Conservation (phyloP, 106 monocot species). For the Dendrobium catenatum region DNA sequence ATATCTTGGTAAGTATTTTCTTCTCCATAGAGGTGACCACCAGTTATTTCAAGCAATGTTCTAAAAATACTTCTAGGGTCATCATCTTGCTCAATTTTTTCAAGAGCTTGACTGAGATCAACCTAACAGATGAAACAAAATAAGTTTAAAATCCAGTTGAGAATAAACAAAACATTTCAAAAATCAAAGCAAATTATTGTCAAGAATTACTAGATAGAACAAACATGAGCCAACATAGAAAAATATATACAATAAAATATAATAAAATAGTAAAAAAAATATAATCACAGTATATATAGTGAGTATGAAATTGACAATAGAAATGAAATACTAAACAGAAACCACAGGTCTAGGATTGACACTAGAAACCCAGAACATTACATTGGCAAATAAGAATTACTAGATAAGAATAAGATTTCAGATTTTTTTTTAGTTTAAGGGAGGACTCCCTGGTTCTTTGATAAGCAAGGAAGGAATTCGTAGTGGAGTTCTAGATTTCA, state of each 20-base stretch:
- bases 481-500: too few species aligned
- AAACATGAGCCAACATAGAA: not conserved
- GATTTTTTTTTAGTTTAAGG: too few species aligned
- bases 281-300: not conserved
- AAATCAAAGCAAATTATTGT: not conserved
- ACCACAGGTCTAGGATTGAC: not conserved
- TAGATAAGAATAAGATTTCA: too few species aligned
- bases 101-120: conserved; percentile 29
- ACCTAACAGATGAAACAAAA: conserved; percentile 23
- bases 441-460: too few species aligned
- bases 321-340: not conserved
- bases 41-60: conserved; percentile 41
- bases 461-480: too few species aligned
- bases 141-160: not conserved
- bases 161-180: not conserved
- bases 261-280: not conserved
- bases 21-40: conserved; percentile 22
- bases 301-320: not conserved
- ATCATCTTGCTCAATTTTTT: conserved; percentile 49
- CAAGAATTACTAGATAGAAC: not conserved
- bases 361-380: not conserved
- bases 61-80: conserved; percentile 37
- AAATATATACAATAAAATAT: not conserved
- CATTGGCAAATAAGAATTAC: too few species aligned
- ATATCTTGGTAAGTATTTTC: conserved; percentile 16